Base-by-base conservation (phyloP, 2,329 filamentous ascomycete species). In the Hypoxylon sp. region DNA sequence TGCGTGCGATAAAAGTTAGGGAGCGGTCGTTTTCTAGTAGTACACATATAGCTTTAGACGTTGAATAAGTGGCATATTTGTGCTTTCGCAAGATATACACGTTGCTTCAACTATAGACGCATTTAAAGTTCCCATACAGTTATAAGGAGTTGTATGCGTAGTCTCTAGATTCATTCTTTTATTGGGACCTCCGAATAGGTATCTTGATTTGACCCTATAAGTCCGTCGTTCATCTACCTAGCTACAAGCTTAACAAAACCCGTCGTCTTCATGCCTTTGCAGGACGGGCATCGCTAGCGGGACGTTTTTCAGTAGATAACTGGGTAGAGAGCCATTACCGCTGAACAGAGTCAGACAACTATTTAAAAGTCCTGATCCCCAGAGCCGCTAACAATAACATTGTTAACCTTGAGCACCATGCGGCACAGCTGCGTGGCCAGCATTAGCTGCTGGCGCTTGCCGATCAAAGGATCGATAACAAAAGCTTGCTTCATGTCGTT, bases 401-500 rank as follows among this genome's bases (percentile, higher is more conserved):
- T 97, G 86, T 98, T 97, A 79, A 94, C 90, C 89, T 97, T 98
- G 75, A 98, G 87, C 73, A 98, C 94, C 95, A 99, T 98, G 73
- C 96, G 91, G 86, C 96, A 98, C 74, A 99, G 86, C 85, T 99
- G 96, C 57, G 97, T 99, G 32, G 96, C 96, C 72, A 99, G 88
- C 84, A 98, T 89, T 68, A 99, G 88, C 83, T 99, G 96, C 84
- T 98, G 94, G 82, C 93, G 92, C 88, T 99, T 99, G 75, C 96
- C 96, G 79, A 99, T 99, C 78, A 99, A 85, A 58, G 96, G 97
- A 79, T 99, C 96, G 79, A 99, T 98, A 73, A 98, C 96, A 81
- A 99, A 99, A 73, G 96, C 93, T 75, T 97, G 91, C 84, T 92
- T 94, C 96, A 99, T 99, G 83, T 98, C 91, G 82, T 98, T 98